phyloP scores from a whole-genome alignment of 2,329 filamentous ascomycete species.

The Aphanocladium album region DNA sequence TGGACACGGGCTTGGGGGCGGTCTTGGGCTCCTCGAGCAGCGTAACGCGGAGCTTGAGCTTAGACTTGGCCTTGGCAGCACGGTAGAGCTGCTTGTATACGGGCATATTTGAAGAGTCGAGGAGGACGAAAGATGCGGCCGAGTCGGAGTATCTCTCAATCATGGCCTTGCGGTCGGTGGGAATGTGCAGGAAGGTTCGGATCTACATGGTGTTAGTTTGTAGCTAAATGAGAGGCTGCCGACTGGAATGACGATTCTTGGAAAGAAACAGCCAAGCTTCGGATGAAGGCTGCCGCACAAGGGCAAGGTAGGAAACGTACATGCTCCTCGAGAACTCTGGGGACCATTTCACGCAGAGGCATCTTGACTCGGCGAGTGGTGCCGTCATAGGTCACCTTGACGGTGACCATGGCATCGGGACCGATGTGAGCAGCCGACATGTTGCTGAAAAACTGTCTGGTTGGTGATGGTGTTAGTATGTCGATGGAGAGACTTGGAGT shows the following conservation, averaged over 20 bases:
- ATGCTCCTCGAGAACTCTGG: constrained; percentile 71
- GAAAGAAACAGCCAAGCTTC: neutral
- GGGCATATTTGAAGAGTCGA: constrained; percentile 70
- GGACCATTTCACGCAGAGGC: constrained; percentile 76
- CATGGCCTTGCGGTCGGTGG: constrained; percentile 38
- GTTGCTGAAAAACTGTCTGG: neutral
- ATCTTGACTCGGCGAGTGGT: constrained; percentile 80
- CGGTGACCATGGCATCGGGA: constrained; percentile 53
- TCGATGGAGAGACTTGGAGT: neutral
- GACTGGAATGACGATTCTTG: neutral
- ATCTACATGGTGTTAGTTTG: constrained; percentile 23
- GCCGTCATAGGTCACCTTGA: constrained; percentile 80
- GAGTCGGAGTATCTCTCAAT: constrained; percentile 97
- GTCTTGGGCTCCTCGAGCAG: constrained; percentile 32
- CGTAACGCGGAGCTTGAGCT: constrained; percentile 81
- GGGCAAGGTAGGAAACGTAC: constrained; percentile 50
- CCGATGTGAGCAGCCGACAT: constrained; percentile 11
- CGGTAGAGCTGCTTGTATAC: constrained; percentile 97
- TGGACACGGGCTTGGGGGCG: constrained; percentile 38
- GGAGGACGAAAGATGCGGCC: constrained; percentile 70
- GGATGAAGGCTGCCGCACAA: neutral
- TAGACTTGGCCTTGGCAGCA: constrained; percentile 95
- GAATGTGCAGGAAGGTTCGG: constrained; percentile 31
- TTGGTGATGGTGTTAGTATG: neutral
- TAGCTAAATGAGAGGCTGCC: neutral